Conservation (phyloP, 2,329 filamentous ascomycete genomes). For the Aspergillus sp. region DNA sequence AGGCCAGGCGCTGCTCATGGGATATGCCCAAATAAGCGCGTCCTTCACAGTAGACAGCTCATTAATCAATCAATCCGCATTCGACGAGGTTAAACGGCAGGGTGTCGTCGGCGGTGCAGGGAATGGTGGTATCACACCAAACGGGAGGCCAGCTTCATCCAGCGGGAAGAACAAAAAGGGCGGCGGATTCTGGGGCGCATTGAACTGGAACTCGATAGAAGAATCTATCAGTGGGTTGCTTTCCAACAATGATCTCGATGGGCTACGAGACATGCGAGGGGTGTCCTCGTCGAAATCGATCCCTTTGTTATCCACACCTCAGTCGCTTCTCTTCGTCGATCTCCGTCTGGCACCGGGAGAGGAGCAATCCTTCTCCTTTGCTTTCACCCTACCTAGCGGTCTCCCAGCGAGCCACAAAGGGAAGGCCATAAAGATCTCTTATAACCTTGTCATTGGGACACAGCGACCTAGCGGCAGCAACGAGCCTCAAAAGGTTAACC, state of each 20-base stretch:
- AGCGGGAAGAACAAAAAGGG: slow-evolving; percentile 56
- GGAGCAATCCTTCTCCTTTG: slow-evolving; percentile 82
- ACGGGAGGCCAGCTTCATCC: slow-evolving; percentile 51
- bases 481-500: slow-evolving; percentile 77
- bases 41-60: slow-evolving; percentile 91
- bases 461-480: slow-evolving; percentile 77
- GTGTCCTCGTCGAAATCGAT: slow-evolving; percentile 82
- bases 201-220: slow-evolving; percentile 86
- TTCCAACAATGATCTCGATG: slow-evolving; percentile 84
- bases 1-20: slow-evolving; percentile 88
- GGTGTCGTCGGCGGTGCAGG: slow-evolving; percentile 81
- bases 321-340: slow-evolving; percentile 95
- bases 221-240: slow-evolving; percentile 85
- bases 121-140: slow-evolving; percentile 70
- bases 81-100: slow-evolving; percentile 95
- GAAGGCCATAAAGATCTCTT: slow-evolving; percentile 89
- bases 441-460: slow-evolving; percentile 87
- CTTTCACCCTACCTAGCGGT: slow-evolving; percentile 80
- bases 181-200: slow-evolving; percentile 75
- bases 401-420: slow-evolving; percentile 90
- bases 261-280: slow-evolving; percentile 91
- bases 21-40: slow-evolving; percentile 89
- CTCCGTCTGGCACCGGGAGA: slow-evolving; percentile 83
- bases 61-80: slow-evolving; percentile 81
- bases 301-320: slow-evolving; percentile 88